Conservation (phyloP, 441 rosid genomes). For the Brassica hybrid region DNA sequence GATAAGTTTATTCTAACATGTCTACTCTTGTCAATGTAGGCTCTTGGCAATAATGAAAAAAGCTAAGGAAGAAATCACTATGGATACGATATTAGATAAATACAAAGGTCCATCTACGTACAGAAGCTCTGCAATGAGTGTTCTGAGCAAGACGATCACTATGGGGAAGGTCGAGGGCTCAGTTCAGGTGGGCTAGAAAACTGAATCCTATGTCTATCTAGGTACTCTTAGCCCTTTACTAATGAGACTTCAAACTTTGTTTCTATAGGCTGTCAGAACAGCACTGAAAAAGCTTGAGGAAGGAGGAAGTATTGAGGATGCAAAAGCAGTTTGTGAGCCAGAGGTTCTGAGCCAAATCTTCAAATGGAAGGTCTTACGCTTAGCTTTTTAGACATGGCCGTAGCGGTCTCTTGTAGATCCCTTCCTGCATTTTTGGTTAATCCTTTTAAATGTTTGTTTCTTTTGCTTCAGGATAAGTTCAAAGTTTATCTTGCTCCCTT, state of each 20-base stretch:
- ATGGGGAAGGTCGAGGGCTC: constrained; percentile 83
- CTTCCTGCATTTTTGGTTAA: constrained; percentile 18
- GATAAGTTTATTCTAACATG: constrained; percentile 10
- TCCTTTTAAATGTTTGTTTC: constrained; percentile 39
- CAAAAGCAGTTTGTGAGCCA: constrained; percentile 86
- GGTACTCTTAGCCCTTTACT: constrained; percentile 13
- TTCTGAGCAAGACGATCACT: constrained; percentile 69
- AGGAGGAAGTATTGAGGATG: constrained; percentile 80
- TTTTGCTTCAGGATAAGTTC: constrained; percentile 72
- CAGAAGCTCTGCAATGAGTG: constrained; percentile 50
- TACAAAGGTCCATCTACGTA: constrained; percentile 63
- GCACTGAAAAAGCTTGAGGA: constrained; percentile 76
- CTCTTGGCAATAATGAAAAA: constrained; percentile 60
- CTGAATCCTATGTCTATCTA: constrained; percentile 24
- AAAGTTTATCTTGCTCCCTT: constrained; percentile 87
- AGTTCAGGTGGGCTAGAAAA: constrained; percentile 64
- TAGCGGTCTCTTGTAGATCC: constrained; percentile 17
- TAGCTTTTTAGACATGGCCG: constrained; percentile 20
- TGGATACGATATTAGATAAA: constrained; percentile 58
- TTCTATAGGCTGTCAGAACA: constrained; percentile 74
- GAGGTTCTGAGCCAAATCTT: constrained; percentile 68
- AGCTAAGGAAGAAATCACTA: constrained; percentile 57
- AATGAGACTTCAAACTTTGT: constrained; percentile 18
- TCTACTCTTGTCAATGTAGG: constrained; percentile 50
- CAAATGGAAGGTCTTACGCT: constrained; percentile 81